Evolutionary conservation across 495 filamentous ascomycete species (phyloP).

Genomic region (Hyaloscypha bicolor): DNA sequence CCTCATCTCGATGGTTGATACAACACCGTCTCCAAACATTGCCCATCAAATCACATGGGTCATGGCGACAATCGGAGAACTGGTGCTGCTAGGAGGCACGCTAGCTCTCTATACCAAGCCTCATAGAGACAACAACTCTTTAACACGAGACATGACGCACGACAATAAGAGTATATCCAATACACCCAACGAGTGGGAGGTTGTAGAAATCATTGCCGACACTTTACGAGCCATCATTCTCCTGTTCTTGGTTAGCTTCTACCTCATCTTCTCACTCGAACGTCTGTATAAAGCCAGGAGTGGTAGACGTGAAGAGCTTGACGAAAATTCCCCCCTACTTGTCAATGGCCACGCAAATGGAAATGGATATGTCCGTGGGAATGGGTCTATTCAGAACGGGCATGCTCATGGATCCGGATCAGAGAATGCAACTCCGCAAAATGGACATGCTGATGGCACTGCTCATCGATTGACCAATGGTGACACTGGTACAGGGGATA

Average conservation of each 20-base stretch:
- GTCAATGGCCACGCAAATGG: constrained; percentile 38
- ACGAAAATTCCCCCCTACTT: constrained; percentile 25
- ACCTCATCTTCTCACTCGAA: constrained; percentile 53
- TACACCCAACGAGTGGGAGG: constrained; percentile 59
- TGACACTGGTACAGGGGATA: neutral
- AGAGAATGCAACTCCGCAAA: constrained; percentile 18
- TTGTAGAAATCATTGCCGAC: constrained; percentile 59
- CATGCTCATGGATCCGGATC: constrained; percentile 19
- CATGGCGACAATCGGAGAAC: constrained; percentile 66
- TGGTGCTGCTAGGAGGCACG: constrained; percentile 66
- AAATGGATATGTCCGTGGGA: constrained; percentile 22
- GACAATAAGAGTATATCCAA: constrained; percentile 43
- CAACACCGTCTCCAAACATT: constrained; percentile 68
- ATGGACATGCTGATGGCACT: constrained; percentile 9
- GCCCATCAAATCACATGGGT: constrained; percentile 77
- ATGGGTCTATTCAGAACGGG: constrained; percentile 24
- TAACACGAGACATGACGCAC: constrained; percentile 23
- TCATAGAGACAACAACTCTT: constrained; percentile 57
- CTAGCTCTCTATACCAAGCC: constrained; percentile 59
- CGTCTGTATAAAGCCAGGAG: constrained; percentile 30
- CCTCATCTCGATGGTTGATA: constrained; percentile 80
- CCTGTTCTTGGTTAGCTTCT: constrained; percentile 58
- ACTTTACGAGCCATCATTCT: constrained; percentile 63
- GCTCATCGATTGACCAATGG: too few species aligned
- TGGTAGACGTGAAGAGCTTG: constrained; percentile 6